Conservation (phyloP, 306 rosid species). For the Prunus campanulata region DNA sequence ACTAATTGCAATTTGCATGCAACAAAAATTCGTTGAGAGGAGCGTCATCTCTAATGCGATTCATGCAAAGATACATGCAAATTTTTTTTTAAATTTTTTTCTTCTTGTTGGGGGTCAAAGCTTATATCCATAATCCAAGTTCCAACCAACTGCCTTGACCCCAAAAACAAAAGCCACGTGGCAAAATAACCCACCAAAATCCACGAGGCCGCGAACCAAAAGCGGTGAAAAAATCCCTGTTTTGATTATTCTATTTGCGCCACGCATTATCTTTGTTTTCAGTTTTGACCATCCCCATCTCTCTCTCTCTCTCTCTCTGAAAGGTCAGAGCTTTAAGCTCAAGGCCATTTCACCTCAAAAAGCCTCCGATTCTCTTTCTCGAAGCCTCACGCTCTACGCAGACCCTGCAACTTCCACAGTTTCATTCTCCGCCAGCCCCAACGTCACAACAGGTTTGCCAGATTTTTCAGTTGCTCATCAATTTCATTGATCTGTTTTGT, state of each 20-base stretch:
- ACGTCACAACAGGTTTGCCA: not conserved
- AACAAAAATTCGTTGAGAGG: no score
- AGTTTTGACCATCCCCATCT: constrained; percentile 1
- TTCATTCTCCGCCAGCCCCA: not conserved
- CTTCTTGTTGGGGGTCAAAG: no score
- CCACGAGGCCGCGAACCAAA: not conserved
- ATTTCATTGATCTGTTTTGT: not conserved
- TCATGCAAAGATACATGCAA: no score
- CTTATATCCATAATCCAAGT: not conserved
- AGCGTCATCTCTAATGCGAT: no score
- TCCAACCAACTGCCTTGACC: not conserved
- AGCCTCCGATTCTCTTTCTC: not conserved
- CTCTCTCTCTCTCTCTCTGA: not conserved
- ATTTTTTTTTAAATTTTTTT: no score
- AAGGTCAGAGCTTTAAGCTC: not conserved
- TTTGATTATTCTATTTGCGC: constrained; percentile 1
- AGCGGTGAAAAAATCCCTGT: not conserved
- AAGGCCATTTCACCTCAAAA: not conserved
- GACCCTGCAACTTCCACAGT: not conserved
- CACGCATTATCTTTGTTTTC: constrained; percentile 10
- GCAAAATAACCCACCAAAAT: constrained; percentile 9
- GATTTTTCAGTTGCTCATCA: not conserved
- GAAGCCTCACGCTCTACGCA: not conserved
- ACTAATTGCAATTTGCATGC: no score
- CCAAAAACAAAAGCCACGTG: not conserved